Evolutionary conservation across 2,329 filamentous ascomycete species (phyloP).

Genomic region (Ophiosphaerella korrae): DNA sequence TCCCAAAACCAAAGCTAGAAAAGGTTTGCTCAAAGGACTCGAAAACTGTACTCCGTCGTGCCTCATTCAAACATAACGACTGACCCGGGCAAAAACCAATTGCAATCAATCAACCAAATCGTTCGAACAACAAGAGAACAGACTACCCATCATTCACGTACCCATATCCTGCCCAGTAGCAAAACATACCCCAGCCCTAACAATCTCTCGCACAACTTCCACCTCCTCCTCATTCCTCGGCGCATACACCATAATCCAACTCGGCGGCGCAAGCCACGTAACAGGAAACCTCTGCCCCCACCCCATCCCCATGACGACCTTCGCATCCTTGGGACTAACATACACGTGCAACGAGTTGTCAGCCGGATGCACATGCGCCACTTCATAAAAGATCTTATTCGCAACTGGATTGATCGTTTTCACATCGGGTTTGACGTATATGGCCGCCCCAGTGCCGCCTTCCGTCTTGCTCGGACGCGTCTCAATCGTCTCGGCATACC

Average conservation of each 20-base stretch:
- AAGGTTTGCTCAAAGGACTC: too few species aligned
- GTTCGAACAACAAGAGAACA: too few species aligned
- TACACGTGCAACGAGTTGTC: constrained; percentile 80
- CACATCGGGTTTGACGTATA: constrained; percentile 34
- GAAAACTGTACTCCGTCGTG: too few species aligned
- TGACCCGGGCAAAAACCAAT: too few species aligned
- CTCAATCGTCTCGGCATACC: constrained; percentile 25
- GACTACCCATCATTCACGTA: too few species aligned
- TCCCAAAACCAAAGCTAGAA: too few species aligned
- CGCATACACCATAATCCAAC: constrained; percentile 73
- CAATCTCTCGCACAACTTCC: constrained; percentile 68
- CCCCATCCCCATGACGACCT: constrained; percentile 70
- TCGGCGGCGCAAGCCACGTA: constrained; percentile 34
- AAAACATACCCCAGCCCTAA: constrained; percentile 75
- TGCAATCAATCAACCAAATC: too few species aligned
- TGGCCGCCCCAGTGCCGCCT: constrained; percentile 38
- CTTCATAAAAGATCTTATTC: constrained; percentile 39
- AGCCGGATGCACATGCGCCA: constrained; percentile 71
- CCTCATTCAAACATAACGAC: too few species aligned
- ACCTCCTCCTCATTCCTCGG: constrained; percentile 73
- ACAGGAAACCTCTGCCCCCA: constrained; percentile 72
- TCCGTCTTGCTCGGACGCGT: constrained; percentile 34
- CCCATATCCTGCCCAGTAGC: constrained; percentile 43
- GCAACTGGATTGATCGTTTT: constrained; percentile 32
- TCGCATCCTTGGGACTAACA: constrained; percentile 76